phyloP scores from a whole-genome alignment of 495 filamentous ascomycete genomes.

The Endocarpon pusillum region DNA sequence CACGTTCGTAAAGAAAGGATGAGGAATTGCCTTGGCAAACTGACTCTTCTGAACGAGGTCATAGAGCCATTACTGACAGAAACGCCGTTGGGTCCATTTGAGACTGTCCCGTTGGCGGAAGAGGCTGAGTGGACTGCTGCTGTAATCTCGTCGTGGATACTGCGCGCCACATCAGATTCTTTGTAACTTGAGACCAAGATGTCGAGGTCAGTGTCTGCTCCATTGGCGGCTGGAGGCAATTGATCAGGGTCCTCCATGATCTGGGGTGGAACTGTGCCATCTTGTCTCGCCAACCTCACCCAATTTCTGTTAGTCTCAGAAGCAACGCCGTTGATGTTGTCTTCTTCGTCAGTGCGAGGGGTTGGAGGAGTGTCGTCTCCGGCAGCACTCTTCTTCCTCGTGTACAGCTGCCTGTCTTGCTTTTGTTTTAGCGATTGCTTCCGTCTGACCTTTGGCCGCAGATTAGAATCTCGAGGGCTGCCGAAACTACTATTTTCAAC shows the following conservation, averaged over 20 bases:
- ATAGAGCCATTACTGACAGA: constrained; percentile 37
- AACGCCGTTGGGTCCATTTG: constrained; percentile 34
- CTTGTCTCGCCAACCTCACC: constrained; percentile 51
- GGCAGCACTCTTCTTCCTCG: constrained; percentile 49
- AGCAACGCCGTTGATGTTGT: constrained; percentile 47
- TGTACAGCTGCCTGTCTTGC: constrained; percentile 83
- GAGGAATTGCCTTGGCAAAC: constrained; percentile 61
- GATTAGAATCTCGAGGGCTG: constrained; percentile 38
- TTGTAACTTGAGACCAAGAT: constrained; percentile 56
- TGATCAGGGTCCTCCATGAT: constrained; percentile 59
- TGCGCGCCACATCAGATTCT: constrained; percentile 58
- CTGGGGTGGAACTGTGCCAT: constrained; percentile 42
- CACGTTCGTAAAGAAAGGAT: constrained; percentile 86
- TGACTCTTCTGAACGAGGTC: constrained; percentile 58
- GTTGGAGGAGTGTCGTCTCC: constrained; percentile 33
- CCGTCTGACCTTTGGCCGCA: constrained; percentile 47
- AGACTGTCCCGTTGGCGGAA: constrained; percentile 43
- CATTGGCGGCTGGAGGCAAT: constrained; percentile 46
- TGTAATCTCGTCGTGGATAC: constrained; percentile 68
- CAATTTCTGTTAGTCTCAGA: constrained; percentile 42
- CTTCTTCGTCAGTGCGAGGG: constrained; percentile 49
- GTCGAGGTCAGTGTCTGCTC: constrained; percentile 62
- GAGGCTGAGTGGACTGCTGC: constrained; percentile 40
- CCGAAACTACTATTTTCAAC: constrained; percentile 35
- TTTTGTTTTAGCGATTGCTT: constrained; percentile 59